Percentiles rank a stretch among this genome's conserved stretches.
phyloP scores from a whole-genome alignment of 2,329 filamentous ascomycete species.

The Pyrenophora teres region DNA sequence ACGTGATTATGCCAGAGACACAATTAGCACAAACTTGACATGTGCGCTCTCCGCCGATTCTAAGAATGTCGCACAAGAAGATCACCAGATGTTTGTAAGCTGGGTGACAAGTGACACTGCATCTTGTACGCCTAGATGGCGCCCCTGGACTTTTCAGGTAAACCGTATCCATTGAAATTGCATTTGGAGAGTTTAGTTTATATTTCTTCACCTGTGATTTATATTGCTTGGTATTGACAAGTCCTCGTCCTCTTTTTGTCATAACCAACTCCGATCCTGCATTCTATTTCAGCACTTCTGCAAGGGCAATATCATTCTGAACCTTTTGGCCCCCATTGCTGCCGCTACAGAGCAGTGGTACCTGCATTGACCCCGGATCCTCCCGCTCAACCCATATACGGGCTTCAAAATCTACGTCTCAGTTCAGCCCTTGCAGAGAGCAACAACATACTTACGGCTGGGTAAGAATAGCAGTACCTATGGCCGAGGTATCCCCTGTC shows the following conservation, averaged over 20 bases:
- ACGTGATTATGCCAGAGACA: not conserved
- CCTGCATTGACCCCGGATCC: conserved; percentile 31
- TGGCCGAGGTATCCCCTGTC: no score
- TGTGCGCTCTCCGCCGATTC: not conserved
- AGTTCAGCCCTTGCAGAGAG: no score
- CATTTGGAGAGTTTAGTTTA: not conserved
- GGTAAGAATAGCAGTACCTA: no score
- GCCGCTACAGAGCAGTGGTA: conserved; percentile 4
- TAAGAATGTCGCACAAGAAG: not conserved
- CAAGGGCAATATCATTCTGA: no score
- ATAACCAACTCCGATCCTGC: not conserved
- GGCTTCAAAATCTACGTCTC: not conserved
- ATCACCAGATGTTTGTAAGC: not conserved
- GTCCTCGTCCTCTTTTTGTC: no score
- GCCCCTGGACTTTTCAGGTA: conserved; percentile 8
- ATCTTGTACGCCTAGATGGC: not conserved
- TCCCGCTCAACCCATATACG: conserved; percentile 13
- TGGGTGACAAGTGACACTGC: not conserved
- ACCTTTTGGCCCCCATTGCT: conserved; percentile 12
- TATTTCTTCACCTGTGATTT: not conserved
- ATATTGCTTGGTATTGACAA: no score
- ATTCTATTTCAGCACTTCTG: not conserved
- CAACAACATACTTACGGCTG: no score
- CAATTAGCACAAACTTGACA: not conserved
- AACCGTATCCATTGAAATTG: not conserved